Percentiles rank a stretch among this genome's conserved stretches.
These are phyloP conservation scores for Botrytis fragariae DNA, from an alignment of 2,329 filamentous ascomycete species.

Conservation along the genomic window DNA sequence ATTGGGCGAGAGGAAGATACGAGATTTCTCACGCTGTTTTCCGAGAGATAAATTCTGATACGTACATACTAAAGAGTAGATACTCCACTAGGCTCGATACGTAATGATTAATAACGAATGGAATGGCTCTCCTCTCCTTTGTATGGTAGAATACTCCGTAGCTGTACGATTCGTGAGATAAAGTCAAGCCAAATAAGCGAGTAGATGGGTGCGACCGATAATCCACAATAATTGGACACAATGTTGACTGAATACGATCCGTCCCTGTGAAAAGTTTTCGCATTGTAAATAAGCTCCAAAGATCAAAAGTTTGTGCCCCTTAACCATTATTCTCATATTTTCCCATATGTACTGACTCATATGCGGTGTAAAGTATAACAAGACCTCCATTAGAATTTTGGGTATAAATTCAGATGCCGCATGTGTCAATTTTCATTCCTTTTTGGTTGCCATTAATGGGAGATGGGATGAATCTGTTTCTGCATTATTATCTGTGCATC, in stretches of 20 bases:
- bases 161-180: not conserved
- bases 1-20: slow-evolving; percentile 4
- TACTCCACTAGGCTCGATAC: not conserved
- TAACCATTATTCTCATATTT: not conserved
- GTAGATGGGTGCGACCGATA: not conserved
- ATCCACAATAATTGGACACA: not conserved
- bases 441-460: not conserved
- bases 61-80: not conserved
- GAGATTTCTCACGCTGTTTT: slow-evolving; percentile 16
- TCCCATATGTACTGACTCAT: not conserved
- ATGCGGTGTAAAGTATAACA: not conserved
- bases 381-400: not conserved
- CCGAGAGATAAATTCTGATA: slow-evolving; percentile 1
- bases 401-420: not conserved
- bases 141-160: not conserved
- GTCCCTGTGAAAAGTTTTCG: slow-evolving; percentile 1
- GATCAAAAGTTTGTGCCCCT: not conserved
- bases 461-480: not conserved
- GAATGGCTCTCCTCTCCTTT: not conserved
- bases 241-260: slow-evolving; percentile 1
- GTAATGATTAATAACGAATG: not conserved
- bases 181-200: not conserved
- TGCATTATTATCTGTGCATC: not conserved
- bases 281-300: slow-evolving; percentile 1
- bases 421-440: not conserved